Conservation (phyloP, 176 grass and related monocot genomes). For the Zea luxurians region DNA sequence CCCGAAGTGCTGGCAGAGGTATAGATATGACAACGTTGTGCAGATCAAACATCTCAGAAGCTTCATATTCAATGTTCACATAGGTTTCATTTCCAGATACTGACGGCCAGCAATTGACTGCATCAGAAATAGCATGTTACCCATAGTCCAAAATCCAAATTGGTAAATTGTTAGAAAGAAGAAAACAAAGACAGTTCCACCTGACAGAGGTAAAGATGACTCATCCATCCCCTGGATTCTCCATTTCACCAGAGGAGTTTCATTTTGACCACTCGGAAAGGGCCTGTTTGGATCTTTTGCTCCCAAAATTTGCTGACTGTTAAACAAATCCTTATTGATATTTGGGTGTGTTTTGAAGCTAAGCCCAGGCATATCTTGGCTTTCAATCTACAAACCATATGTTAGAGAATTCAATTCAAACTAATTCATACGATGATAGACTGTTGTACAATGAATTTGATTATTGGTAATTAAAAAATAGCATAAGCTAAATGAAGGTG, state of each 20-base stretch:
- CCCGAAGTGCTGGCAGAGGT: slow-evolving; percentile 60
- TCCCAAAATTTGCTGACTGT: slow-evolving; percentile 68
- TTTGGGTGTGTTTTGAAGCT: slow-evolving; percentile 86
- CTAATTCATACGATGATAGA: slow-evolving; percentile 6
- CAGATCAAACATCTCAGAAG: slow-evolving; percentile 79
- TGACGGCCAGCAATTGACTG: slow-evolving; percentile 85
- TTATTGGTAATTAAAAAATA: not conserved
- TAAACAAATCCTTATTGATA: slow-evolving; percentile 83
- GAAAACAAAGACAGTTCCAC: slow-evolving; percentile 39
- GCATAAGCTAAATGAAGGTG: not conserved
- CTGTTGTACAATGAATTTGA: not conserved
- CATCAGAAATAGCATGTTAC: slow-evolving; percentile 23
- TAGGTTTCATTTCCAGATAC: slow-evolving; percentile 77
- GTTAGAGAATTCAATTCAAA: slow-evolving; percentile 23
- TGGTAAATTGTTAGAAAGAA: slow-evolving; percentile 27
- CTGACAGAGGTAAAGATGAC: slow-evolving; percentile 66
- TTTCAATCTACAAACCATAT: slow-evolving; percentile 63
- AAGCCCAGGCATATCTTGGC: slow-evolving; percentile 65
- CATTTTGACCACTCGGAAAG: slow-evolving; percentile 88
- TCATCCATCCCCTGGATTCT: slow-evolving; percentile 87
- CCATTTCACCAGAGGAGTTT: slow-evolving; percentile 87
- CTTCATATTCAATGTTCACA: slow-evolving; percentile 92
- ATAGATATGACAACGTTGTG: slow-evolving; percentile 79
- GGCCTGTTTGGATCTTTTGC: slow-evolving; percentile 88
- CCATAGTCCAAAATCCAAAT: not conserved